phyloP scores from a whole-genome alignment of 345 rosid genomes.

The Sonneratia alba region DNA sequence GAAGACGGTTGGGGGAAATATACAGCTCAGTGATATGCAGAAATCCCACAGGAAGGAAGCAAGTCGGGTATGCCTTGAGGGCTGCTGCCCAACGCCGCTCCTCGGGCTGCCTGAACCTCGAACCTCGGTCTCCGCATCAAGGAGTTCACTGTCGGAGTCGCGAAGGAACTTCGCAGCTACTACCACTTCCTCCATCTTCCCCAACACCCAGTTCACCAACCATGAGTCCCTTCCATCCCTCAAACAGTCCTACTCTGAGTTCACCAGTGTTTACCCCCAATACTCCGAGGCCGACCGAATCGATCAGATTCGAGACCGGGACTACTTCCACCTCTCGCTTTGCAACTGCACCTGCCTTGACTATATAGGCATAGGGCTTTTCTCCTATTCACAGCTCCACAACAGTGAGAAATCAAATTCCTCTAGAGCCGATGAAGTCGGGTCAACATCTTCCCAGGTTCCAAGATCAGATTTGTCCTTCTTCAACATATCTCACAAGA shows the following conservation, averaged over 20 bases:
- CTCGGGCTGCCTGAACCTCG: conserved; percentile 26
- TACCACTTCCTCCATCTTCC: conserved; percentile 57
- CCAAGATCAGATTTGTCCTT: conserved; percentile 49
- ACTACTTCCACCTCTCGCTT: conserved; percentile 56
- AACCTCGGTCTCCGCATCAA: conserved; percentile 19
- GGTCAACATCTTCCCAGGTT: conserved; percentile 24
- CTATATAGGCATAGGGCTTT: conserved; percentile 82
- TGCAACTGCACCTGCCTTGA: conserved; percentile 75
- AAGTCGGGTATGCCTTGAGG: conserved; percentile 37
- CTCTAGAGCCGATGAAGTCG: conserved; percentile 17
- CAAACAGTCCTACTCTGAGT: conserved; percentile 47
- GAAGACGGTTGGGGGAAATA: not conserved
- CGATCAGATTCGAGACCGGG: conserved; percentile 55
- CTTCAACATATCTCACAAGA: conserved; percentile 69
- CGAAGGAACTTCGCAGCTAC: conserved; percentile 57
- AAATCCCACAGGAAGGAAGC: conserved; percentile 23
- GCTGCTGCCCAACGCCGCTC: conserved; percentile 53
- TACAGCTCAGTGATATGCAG: not conserved
- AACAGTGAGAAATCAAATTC: conserved; percentile 29
- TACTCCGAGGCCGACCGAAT: conserved; percentile 43
- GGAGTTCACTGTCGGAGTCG: conserved; percentile 43
- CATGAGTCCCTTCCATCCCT: conserved; percentile 76
- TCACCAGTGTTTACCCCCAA: conserved; percentile 55
- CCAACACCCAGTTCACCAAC: conserved; percentile 58
- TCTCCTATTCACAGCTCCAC: conserved; percentile 63